Evolutionary conservation across 1,284 basidiomycete genomes (phyloP).

Genomic region (Apiotrichum laibachii): DNA sequence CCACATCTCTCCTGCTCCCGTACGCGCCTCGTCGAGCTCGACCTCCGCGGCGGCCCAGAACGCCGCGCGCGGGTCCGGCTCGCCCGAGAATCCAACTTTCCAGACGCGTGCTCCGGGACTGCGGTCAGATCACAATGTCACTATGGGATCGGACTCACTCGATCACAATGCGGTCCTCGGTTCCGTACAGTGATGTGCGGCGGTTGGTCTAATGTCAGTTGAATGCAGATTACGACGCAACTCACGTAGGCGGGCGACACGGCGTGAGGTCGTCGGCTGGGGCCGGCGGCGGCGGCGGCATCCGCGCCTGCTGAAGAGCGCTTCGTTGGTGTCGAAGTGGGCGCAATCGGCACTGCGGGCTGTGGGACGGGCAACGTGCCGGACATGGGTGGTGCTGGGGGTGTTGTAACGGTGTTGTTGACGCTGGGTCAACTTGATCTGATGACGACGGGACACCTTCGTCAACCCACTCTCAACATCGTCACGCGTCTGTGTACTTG

Average conservation of each 20-base stretch:
- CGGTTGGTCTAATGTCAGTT: constrained; percentile 34
- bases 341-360: background rate
- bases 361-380: background rate
- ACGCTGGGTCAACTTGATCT: too few species aligned
- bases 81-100: constrained; percentile 54
- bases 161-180: constrained; percentile 52
- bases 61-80: constrained; percentile 48
- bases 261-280: constrained; percentile 32
- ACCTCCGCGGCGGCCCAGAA: constrained; percentile 33
- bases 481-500: too few species aligned
- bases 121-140: background rate
- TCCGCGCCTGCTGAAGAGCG: constrained; percentile 28
- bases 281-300: constrained; percentile 33
- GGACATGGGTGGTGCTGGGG: background rate
- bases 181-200: constrained; percentile 52
- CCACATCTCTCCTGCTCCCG: constrained; percentile 35
- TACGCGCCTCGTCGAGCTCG: constrained; percentile 9
- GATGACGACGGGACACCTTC: too few species aligned
- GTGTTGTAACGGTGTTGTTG: background rate
- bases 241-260: constrained; percentile 42
- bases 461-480: too few species aligned
- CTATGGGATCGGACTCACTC: constrained; percentile 36
- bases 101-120: constrained; percentile 51
- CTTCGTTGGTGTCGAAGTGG: constrained; percentile 30
- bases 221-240: background rate